phyloP scores from a whole-genome alignment of 345 rosid genomes.

The Cardamine occulta region DNA sequence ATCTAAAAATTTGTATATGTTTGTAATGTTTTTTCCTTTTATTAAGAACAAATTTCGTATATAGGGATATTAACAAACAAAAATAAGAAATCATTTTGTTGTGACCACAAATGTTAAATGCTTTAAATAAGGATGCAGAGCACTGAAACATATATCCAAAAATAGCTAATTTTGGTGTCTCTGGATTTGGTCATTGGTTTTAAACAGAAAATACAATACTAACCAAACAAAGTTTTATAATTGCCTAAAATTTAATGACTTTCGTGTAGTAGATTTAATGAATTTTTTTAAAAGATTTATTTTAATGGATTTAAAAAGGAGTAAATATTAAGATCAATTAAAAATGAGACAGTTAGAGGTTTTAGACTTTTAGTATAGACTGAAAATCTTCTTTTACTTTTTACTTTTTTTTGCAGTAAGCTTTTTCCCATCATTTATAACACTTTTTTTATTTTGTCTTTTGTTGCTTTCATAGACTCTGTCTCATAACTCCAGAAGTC shows the following conservation, averaged over 20 bases:
- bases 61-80: too few relatives aligned
- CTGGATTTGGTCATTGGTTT: constrained; percentile 22
- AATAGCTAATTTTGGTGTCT: constrained; percentile 34
- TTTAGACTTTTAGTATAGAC: constrained; percentile 36
- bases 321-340: constrained; percentile 10
- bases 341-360: constrained; percentile 42
- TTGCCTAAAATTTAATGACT: too few relatives aligned
- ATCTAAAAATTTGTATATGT: constrained; percentile 11
- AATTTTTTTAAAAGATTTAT: too few relatives aligned
- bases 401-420: constrained; percentile 30
- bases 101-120: constrained; percentile 10
- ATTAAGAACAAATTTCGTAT: background rate
- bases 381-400: constrained; percentile 15
- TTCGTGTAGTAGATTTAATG: too few relatives aligned
- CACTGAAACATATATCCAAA: constrained; percentile 37
- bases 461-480: constrained; percentile 18
- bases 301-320: too few relatives aligned
- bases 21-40: background rate
- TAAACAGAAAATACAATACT: constrained; percentile 25
- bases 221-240: constrained; percentile 32
- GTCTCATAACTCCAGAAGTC: constrained; percentile 32
- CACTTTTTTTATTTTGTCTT: background rate
- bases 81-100: background rate
- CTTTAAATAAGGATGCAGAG: constrained; percentile 11
- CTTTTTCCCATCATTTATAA: constrained; percentile 30